phyloP scores from a whole-genome alignment of 768 basidiomycete genomes.

The Xanthoconium stramineum region DNA sequence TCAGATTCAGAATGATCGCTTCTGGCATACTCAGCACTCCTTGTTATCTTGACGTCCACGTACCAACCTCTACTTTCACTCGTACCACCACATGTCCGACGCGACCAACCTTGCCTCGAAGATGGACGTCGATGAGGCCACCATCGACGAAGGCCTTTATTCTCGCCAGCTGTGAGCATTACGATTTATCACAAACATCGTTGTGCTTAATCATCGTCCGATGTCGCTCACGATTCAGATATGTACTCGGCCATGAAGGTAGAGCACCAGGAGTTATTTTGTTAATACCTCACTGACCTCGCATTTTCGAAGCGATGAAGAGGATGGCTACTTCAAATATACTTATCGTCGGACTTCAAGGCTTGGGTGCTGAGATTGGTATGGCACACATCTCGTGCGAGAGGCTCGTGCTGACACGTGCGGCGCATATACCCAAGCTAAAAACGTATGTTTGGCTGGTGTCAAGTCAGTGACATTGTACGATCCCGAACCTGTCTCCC shows the following conservation, averaged over 20 bases:
- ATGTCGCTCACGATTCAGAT: slow-evolving; percentile 44
- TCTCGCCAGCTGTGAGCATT: slow-evolving; percentile 83
- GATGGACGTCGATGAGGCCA: slow-evolving; percentile 85
- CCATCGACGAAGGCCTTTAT: slow-evolving; percentile 92
- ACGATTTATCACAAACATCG: slow-evolving; percentile 12
- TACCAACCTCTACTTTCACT: not conserved
- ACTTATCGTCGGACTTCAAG: slow-evolving; percentile 87
- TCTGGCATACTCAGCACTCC: no score
- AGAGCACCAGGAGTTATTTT: not conserved
- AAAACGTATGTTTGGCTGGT: slow-evolving; percentile 92
- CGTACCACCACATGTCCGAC: slow-evolving; percentile 34
- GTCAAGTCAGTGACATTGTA: slow-evolving; percentile 96
- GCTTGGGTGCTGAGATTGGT: slow-evolving; percentile 96
- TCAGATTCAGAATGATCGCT: slow-evolving; percentile 8
- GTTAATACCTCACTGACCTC: slow-evolving; percentile 15
- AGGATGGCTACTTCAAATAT: slow-evolving; percentile 97
- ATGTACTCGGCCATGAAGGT: slow-evolving; percentile 98
- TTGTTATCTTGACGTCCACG: not conserved
- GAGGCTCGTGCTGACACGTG: slow-evolving; percentile 7
- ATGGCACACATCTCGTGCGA: slow-evolving; percentile 17
- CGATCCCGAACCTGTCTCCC: slow-evolving; percentile 83
- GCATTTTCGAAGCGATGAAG: slow-evolving; percentile 83
- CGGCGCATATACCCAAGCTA: slow-evolving; percentile 47
- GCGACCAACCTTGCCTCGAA: slow-evolving; percentile 37
- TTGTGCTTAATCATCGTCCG: slow-evolving; percentile 11